A percentile compares a stretch with the other conserved stretches of the same genome.
These are phyloP conservation scores for Rossbeevera mucosa DNA, from an alignment of 768 basidiomycete genomes.

Conservation along the genomic window DNA sequence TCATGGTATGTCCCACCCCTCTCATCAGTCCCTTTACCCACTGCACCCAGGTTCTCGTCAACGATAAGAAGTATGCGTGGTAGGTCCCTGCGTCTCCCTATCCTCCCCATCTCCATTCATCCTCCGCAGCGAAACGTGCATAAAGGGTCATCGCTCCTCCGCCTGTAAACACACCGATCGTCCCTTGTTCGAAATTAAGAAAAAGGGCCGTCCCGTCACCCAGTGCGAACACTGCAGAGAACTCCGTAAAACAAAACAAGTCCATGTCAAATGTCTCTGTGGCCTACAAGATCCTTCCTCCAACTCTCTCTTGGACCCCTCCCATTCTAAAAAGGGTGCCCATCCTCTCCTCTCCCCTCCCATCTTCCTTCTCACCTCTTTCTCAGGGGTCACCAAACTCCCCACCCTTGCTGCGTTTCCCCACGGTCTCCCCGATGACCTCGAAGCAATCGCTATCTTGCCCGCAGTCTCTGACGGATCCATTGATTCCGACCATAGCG, in stretches of 20 bases:
- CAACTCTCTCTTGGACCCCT: conserved; percentile 19
- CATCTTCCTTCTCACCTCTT: conserved; percentile 30
- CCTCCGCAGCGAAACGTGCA: conserved; percentile 76
- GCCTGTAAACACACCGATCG: conserved; percentile 85
- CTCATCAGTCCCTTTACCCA: too few relatives aligned
- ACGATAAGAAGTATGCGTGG: conserved; percentile 81
- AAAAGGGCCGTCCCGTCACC: conserved; percentile 54
- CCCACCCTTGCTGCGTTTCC: conserved; percentile 76
- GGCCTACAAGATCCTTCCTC: conserved; percentile 35
- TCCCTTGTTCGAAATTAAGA: conserved; percentile 78
- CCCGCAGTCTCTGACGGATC: conserved; percentile 43
- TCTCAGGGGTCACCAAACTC: conserved; percentile 52
- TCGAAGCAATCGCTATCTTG: conserved; percentile 47
- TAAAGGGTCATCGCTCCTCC: conserved; percentile 90
- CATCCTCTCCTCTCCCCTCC: conserved; percentile 30
- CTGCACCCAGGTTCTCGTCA: conserved; percentile 63
- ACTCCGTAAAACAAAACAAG: conserved; percentile 42
- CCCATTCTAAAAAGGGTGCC: conserved; percentile 62
- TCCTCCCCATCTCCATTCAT: conserved; percentile 6
- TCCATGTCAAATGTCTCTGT: conserved; percentile 42
- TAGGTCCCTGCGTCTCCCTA: conserved; percentile 34
- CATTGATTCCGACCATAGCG: conserved; percentile 61
- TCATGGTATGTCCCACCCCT: conserved; percentile 37
- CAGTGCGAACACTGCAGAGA: conserved; percentile 51
- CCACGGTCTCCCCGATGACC: conserved; percentile 65